Conservation (phyloP, 2,329 filamentous ascomycete species). For the Ophiostoma piceae region DNA sequence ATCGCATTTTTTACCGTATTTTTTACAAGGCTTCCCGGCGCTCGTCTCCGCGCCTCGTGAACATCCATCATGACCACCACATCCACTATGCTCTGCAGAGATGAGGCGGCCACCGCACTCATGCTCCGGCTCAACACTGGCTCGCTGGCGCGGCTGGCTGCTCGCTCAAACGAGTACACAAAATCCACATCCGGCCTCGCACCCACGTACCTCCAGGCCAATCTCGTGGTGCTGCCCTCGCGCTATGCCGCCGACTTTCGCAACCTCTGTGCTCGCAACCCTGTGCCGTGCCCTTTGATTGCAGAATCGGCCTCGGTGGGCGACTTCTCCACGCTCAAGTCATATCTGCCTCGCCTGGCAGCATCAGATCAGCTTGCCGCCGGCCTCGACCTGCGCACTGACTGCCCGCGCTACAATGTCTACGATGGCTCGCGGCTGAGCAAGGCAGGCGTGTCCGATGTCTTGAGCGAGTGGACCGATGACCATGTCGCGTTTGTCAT, state of each 20-base stretch:
- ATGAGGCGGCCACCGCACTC: not conserved
- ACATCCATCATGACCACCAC: not conserved
- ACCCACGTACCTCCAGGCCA: constrained; percentile 54
- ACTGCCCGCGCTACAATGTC: constrained; percentile 54
- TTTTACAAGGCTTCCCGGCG: not conserved
- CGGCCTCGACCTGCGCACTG: constrained; percentile 52
- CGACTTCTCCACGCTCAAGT: constrained; percentile 30
- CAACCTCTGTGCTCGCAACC: constrained; percentile 54
- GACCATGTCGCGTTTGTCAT: constrained; percentile 59
- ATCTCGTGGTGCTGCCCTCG: constrained; percentile 55
- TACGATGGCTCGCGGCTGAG: constrained; percentile 46
- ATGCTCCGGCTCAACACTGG: constrained; percentile 5
- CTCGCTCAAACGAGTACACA: not conserved
- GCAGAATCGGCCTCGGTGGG: constrained; percentile 46
- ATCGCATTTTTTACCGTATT: not conserved
- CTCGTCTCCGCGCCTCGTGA: not conserved
- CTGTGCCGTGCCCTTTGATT: constrained; percentile 57
- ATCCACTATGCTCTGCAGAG: not conserved
- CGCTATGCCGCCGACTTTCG: constrained; percentile 55
- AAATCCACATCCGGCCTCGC: constrained; percentile 32
- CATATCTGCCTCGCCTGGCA: constrained; percentile 24
- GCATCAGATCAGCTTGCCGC: constrained; percentile 32
- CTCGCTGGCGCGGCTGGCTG: not conserved
- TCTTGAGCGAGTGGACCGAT: constrained; percentile 49
- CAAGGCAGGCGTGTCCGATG: constrained; percentile 41